Base-by-base conservation (phyloP, 331 rosid species). In the Acacia pycnantha region DNA sequence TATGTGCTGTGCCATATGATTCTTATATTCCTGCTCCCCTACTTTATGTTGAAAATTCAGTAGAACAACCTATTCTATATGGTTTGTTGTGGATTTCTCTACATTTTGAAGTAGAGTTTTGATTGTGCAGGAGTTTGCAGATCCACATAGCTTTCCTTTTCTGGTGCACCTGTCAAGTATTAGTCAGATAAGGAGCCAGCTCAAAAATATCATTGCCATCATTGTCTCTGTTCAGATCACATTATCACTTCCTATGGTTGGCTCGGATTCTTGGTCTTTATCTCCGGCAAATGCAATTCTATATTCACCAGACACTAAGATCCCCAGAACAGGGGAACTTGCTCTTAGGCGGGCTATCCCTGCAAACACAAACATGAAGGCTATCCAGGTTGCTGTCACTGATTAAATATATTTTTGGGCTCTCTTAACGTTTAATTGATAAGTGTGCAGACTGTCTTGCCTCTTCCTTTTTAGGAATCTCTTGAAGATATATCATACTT, bases 331-430 rank as follows among this genome's bases (percentile, higher is more conserved):
- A 0, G 99, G 99, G 46, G 98, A 95, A 82, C 88, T 95, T 74
- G 99, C 99, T 73, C 88, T 95, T 12, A 86, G 99, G 82, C 91
- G 80, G 81, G 96, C 99, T 29, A 93, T 95, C 51, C 99, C 99
- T 80, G 98, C 99, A 70, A 93, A 90, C 77, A 10, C 97, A 56
- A 92, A 77, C 92, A 89, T 93, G 99, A 95, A 95, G 79, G 41
- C 94, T 11, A 92, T 95, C 68, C 98, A 93, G 99, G 98, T 94
- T 78, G 24, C 41, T 79, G 11, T 69, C 77, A 53, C 43, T 77
- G 14, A 67, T 54, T 54, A 40, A 47, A 21, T 74, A 3, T 8
- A 24, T 13, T 11, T 40, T 64, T 66, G 22, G 74, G 61, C 29
- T 79, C 51, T 78, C 8, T 67, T 37, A 33, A 66, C 43, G 19